Conservation (phyloP, 1,284 basidiomycete species). For the Malassezia brasiliensis region DNA sequence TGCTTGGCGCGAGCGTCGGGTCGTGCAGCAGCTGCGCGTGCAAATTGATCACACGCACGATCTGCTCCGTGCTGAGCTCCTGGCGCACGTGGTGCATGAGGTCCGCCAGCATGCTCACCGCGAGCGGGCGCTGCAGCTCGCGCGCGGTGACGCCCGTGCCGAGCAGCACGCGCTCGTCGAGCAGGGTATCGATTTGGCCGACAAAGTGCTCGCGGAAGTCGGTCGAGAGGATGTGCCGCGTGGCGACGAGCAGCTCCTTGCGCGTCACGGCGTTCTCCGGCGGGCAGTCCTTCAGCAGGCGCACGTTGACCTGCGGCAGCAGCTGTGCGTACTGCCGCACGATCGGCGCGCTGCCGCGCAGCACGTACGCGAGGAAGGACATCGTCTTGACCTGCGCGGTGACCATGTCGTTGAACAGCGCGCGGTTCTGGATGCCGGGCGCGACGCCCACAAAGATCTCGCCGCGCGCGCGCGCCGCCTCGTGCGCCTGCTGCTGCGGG, state of each 20-base stretch:
- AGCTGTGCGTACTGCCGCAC: slow-evolving; percentile 70
- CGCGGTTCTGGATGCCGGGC: slow-evolving; percentile 57
- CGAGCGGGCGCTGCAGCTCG: slow-evolving; percentile 67
- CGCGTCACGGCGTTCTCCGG: slow-evolving; percentile 63
- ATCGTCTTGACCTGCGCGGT: slow-evolving; percentile 76
- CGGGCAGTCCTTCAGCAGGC: slow-evolving; percentile 88
- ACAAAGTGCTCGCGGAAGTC: slow-evolving; percentile 72
- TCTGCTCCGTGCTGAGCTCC: slow-evolving; percentile 70
- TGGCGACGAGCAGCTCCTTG: slow-evolving; percentile 83
- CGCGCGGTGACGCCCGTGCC: slow-evolving; percentile 68
- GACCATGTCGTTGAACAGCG: slow-evolving; percentile 77
- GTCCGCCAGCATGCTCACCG: slow-evolving; percentile 83
- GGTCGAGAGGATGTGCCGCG: slow-evolving; percentile 77
- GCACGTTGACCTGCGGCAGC: slow-evolving; percentile 69
- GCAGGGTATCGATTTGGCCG: slow-evolving; percentile 75
- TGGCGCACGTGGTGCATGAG: slow-evolving; percentile 80
- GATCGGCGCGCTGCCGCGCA: slow-evolving; percentile 63
- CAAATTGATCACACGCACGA: slow-evolving; percentile 70
- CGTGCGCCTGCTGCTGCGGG: slow-evolving; percentile 72
- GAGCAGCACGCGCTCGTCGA: slow-evolving; percentile 83
- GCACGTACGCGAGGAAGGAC: slow-evolving; percentile 83
- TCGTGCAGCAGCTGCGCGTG: slow-evolving; percentile 87
- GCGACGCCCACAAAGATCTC: slow-evolving; percentile 79
- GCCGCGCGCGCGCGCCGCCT: slow-evolving; percentile 66
- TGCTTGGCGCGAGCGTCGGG: slow-evolving; percentile 65